Evolutionary conservation across 1,284 basidiomycete genomes (phyloP), one percentile per base, ranked within the genome.

Genomic region (Porphyrellus sp.): DNA sequence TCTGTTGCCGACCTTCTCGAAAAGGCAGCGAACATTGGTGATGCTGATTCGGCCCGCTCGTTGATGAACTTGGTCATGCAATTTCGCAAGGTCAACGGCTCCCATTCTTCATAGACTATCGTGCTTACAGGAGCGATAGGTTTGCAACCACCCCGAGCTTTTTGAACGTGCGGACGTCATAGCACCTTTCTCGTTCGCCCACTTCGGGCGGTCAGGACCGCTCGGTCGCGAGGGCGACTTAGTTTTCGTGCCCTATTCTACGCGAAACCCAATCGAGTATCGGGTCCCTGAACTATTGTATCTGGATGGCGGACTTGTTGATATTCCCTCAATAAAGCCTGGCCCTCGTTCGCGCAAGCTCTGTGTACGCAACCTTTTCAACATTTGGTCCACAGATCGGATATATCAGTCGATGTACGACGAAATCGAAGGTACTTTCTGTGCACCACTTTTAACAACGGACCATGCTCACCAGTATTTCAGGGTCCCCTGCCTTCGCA

Each of bases 21-120:
- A 64, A 93, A 96, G 69, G 95, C 96, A 13, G 86, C 90, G 20
- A 91, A 90, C 59, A 82, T 92, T 53, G 85, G 90, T 28, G 93
- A 98, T 64, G 91, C 86, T 25, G 92, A 93, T 60, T 92, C 91
- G 35, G 90, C 93, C 45, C 85, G 92, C 55, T 93, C 93, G 21
- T 77, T 99, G 52, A 98, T 99, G 96, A 99, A 99, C 73, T 80
- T 99, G 57, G 96, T 99, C 59, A 99, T 99, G 97, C 97, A 99
- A 72, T 99, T 99, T 80, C 88, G 97, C 61, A 99, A 99, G 78
- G 91, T 88, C 45, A 37, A 69, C 3, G 28, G 18, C 34, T 51
- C 39, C 25, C 39, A 35, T 18, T 51, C 18, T 31, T 25, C 45
- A 34, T 18, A 46, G 21, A 35, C 21, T 30, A 9, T 3, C 41